A percentile compares a stretch with the other conserved stretches of the same genome.
Evolutionary conservation across 2,329 filamentous ascomycete genomes (phyloP).

Genomic region (Thielaviopsis ethacetica): DNA sequence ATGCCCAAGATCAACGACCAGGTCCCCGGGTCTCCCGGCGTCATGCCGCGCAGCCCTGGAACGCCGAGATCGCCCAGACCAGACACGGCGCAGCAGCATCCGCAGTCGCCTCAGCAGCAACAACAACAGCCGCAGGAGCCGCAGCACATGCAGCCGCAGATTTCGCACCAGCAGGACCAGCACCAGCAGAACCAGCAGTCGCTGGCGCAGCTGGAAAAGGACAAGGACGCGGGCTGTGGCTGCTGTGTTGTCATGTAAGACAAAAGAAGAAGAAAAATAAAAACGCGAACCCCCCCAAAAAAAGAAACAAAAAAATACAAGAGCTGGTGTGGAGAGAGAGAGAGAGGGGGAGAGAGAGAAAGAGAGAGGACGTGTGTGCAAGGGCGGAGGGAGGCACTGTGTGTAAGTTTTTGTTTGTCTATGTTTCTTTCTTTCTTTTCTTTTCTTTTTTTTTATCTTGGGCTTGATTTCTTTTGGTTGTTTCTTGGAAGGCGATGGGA

Average conservation of each 20-base stretch:
- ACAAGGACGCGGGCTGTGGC: constrained; percentile 29
- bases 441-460: constrained; percentile 2
- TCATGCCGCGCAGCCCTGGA: constrained; percentile 17
- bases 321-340: not conserved
- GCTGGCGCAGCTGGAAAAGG: constrained; percentile 18
- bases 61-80: constrained; percentile 1
- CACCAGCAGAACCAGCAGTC: constrained; percentile 9
- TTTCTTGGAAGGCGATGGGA: not conserved
- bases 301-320: not conserved
- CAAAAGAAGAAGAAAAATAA: not conserved
- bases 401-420: not conserved
- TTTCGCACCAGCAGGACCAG: constrained; percentile 16
- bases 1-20: constrained; percentile 42
- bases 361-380: not conserved
- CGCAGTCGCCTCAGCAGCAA: not conserved
- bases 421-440: too few species aligned
- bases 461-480: not conserved
- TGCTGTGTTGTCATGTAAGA: constrained; percentile 35
- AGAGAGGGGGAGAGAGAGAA: too few species aligned
- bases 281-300: not conserved
- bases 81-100: constrained; percentile 1
- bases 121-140: constrained; percentile 27
- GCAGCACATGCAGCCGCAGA: constrained; percentile 8
- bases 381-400: not conserved
- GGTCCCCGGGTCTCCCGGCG: constrained; percentile 16